Evolutionary conservation across 345 rosid species (phyloP).

Genomic region (Pistacia vera): DNA sequence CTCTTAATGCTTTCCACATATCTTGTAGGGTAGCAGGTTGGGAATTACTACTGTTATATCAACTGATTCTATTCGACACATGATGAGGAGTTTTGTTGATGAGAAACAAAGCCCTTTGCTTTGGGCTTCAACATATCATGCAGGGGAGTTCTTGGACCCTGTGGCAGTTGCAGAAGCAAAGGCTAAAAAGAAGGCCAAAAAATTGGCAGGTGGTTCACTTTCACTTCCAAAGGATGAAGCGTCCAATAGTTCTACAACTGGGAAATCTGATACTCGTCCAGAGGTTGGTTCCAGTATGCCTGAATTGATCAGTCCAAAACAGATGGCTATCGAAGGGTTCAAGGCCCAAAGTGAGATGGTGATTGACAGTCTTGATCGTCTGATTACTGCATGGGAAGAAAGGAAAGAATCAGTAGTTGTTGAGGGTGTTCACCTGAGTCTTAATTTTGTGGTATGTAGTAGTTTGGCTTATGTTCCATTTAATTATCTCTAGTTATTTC

Average conservation of each 20-base stretch:
- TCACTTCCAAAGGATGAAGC: conserved; percentile 48
- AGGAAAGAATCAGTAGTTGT: conserved; percentile 96
- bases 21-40: conserved; percentile 67
- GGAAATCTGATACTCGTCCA: conserved; percentile 42
- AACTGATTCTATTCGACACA: conserved; percentile 94
- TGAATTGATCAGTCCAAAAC: conserved; percentile 69
- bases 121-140: conserved; percentile 99
- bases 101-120: conserved; percentile 91
- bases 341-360: conserved; percentile 99
- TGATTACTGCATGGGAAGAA: conserved; percentile 96
- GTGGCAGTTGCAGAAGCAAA: conserved; percentile 94
- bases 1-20: background rate
- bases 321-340: conserved; percentile 95
- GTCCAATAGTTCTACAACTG: conserved; percentile 36
- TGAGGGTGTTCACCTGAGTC: conserved; percentile 99
- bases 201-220: conserved; percentile 49
- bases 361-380: conserved; percentile 97
- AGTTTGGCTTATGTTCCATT: conserved; percentile 9
- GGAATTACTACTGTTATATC: conserved; percentile 96
- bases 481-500: conserved; percentile 13
- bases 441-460: conserved; percentile 89
- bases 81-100: conserved; percentile 98
- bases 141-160: conserved; percentile 91
- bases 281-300: conserved; percentile 42
- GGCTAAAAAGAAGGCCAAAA: conserved; percentile 72